phyloP scores from a whole-genome alignment of 257 asterid genomes.

The Voacanga thouarsii region DNA sequence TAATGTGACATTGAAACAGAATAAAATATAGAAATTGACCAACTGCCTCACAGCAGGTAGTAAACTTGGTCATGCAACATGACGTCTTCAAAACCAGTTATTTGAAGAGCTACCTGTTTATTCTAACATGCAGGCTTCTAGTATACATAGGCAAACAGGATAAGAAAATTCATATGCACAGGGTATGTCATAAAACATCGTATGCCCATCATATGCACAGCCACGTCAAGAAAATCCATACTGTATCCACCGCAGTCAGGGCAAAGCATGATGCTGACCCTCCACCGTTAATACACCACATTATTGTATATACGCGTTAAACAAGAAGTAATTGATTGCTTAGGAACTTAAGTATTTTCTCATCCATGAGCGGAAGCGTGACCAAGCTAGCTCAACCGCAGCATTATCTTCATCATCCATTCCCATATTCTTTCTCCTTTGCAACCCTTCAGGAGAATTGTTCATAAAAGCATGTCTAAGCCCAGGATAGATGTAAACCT shows the following conservation, averaged over 20 bases:
- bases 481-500: constrained; percentile 78
- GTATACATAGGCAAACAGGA: neutral
- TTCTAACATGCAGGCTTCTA: neutral
- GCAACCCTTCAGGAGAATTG: constrained; percentile 61
- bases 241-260: neutral
- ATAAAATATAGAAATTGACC: neutral
- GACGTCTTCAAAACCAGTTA: too few relatives aligned
- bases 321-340: constrained; percentile 10
- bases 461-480: constrained; percentile 89
- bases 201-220: neutral
- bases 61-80: neutral
- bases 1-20: neutral
- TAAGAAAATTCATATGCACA: neutral
- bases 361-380: constrained; percentile 82
- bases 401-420: constrained; percentile 60
- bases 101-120: neutral
- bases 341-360: constrained; percentile 52
- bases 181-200: neutral
- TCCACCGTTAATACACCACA: neutral
- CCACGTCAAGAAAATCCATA: neutral
- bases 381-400: constrained; percentile 83
- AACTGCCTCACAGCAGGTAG: neutral
- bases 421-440: constrained; percentile 85
- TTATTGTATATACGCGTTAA: neutral
- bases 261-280: neutral